Evolutionary conservation across 2,329 filamentous ascomycete genomes (phyloP), one percentile per base, ranked within the genome.

Genomic region (Harringtonia aguacate): DNA sequence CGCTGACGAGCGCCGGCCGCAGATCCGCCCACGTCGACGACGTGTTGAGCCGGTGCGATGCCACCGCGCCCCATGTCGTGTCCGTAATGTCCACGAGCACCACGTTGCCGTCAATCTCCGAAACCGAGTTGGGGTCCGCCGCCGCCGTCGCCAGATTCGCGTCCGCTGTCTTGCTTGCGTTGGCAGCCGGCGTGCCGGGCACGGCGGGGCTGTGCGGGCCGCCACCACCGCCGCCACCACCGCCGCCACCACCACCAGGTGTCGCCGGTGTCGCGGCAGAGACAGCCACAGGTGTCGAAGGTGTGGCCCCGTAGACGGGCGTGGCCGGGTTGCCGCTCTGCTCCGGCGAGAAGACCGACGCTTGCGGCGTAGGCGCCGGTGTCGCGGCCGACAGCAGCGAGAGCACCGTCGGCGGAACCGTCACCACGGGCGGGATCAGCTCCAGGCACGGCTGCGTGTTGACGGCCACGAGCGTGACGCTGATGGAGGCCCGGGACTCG

Each of bases 1-100:
- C 80, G 52, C 76, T 81, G 28, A 75, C 69, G 1, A 83, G 68
- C 0, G 78, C 69, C 1, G 75, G 74, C 39, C 69, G 72, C 31
- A 73, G 59, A 36, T 79, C 75, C 6, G 72, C 63, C 15, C 74
- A 63, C 4, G 72, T 72, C 10, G 67, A 62, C 0, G 77, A 74
- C 54, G 76, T 81, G 58, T 73, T 78, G 15, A 82, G 66, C 14
- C 78, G 70, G 56, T 86, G 81, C 1, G 76, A 72, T 35, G 85
- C 70, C 15, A 92, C 67, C 6, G 84, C 74, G 18, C 81, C 84
- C 81, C 83, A 90, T 1, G 77, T 83, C 50, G 86, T 82, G 53
- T 92, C 86, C 1, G 79, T 79, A 2, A 76, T 62, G 55, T 92
- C 85, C 17, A 85, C 65, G 12, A 94, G 72, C 18, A 81, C 75